These are phyloP conservation scores for Leccinum sublutescens DNA, from an alignment of 768 basidiomycete species.

Conservation along the genomic window DNA sequence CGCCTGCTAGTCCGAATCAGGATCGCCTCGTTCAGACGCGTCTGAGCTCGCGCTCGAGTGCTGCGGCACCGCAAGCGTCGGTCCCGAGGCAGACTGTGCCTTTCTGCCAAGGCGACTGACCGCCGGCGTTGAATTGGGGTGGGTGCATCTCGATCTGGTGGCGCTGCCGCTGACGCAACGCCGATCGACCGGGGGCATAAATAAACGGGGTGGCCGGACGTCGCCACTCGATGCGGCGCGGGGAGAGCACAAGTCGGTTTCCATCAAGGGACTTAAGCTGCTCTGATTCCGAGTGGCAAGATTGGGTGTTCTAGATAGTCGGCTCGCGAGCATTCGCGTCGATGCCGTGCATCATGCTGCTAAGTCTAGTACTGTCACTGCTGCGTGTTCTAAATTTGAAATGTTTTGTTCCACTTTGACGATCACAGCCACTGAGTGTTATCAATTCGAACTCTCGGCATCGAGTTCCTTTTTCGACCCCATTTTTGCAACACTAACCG, in stretches of 20 bases:
- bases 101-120: constrained; percentile 15
- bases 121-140: background rate
- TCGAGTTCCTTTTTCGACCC: too few relatives aligned
- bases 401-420: too few relatives aligned
- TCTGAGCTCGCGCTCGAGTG: background rate
- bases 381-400: too few relatives aligned
- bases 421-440: too few relatives aligned
- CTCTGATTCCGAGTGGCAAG: background rate
- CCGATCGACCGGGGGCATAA: background rate
- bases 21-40: too few relatives aligned
- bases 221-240: too few relatives aligned
- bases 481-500: too few relatives aligned
- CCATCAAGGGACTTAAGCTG: background rate
- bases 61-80: background rate
- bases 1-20: constrained; percentile 4
- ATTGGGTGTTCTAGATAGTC: background rate
- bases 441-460: too few relatives aligned
- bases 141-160: background rate
- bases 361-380: too few relatives aligned
- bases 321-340: background rate
- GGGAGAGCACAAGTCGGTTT: background rate
- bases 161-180: background rate
- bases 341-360: too few relatives aligned
- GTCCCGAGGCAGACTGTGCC: background rate
- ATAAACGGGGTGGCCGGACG: too few relatives aligned